phyloP scores from a whole-genome alignment of 495 filamentous ascomycete genomes.

The Hyaloscypha bicolor region DNA sequence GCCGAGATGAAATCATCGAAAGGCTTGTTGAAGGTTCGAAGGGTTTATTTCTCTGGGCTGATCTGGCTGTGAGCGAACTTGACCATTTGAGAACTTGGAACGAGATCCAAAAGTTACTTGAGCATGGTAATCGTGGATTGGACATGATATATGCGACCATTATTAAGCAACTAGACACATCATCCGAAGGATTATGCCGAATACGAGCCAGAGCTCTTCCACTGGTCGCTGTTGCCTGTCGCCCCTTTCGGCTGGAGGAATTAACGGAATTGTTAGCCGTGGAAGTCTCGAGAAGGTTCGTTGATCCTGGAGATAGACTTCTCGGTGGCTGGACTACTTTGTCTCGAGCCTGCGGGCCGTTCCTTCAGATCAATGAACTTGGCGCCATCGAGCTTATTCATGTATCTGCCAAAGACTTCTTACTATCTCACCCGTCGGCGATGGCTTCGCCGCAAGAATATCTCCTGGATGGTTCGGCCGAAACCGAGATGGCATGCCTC shows the following conservation, averaged over 20 bases:
- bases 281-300: too few species aligned
- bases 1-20: background rate
- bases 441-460: too few species aligned
- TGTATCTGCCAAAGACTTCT: too few species aligned
- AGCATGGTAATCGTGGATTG: constrained; percentile 4
- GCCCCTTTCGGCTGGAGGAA: constrained; percentile 10
- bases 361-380: too few species aligned
- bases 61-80: constrained; percentile 5
- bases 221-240: constrained; percentile 4
- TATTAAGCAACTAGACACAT: constrained; percentile 10
- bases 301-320: too few species aligned
- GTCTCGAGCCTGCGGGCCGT: too few species aligned
- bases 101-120: background rate
- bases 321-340: too few species aligned
- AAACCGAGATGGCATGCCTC: too few species aligned
- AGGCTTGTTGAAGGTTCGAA: constrained; percentile 3
- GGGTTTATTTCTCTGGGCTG: constrained; percentile 7
- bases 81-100: constrained; percentile 14
- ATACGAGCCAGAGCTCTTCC: constrained; percentile 12
- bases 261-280: background rate
- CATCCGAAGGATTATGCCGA: background rate
- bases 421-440: too few species aligned
- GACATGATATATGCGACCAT: constrained; percentile 2
- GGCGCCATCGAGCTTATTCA: too few species aligned
- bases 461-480: too few species aligned